Evolutionary conservation across 106 monocot genomes (phyloP), one percentile per base, ranked within the genome.

Genomic region (Alisma plantagoaquatica): DNA sequence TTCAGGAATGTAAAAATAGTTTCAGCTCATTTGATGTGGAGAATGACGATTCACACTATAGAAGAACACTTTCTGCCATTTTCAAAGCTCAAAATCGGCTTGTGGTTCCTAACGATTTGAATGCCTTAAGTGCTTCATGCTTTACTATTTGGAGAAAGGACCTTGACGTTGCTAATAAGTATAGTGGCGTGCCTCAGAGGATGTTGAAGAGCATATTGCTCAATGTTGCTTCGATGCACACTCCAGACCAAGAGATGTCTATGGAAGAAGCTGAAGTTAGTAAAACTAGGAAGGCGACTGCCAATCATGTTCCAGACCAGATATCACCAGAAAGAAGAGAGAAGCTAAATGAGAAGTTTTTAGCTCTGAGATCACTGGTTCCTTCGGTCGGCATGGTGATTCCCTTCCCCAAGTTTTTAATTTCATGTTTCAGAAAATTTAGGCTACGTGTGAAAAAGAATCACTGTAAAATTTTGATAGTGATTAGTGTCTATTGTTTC

Each of bases 311-410:
- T 54, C 74, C 75, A 57, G 66, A 73, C 0, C 56, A 78, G 43
- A 77, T 81, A 25, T 84, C 75, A 54, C 74, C 70, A 67, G 75
- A 68, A 24, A 75, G 78, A 64, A 63, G 73, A 45, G 86, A 92
- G 57, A 86, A 83, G 74, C 68, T 92, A 51, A 87, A 82, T 38
- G 86, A 92, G 59, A 86, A 86, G 56, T 86, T 92, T 29, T 25
- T 86, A 2, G 42, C 73, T 49, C 82, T 87, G 31, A 73, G 63
- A 59, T 79, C 79, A 22, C 47, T 92, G 15, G 43, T 87, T 54
- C 92, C 92, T 68, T 70, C 79, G 15, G 59, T 86, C 47, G 78
- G 67, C 70, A 92, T 86, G 86, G 91, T 90, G n/a, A n/a, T n/a
- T n/a, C n/a, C n/a, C n/a, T n/a, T n/a, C n/a, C n/a, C n/a, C n/a